Conservation (phyloP, 2,329 filamentous ascomycete species). For the Pseudogymnoascus sp. region DNA sequence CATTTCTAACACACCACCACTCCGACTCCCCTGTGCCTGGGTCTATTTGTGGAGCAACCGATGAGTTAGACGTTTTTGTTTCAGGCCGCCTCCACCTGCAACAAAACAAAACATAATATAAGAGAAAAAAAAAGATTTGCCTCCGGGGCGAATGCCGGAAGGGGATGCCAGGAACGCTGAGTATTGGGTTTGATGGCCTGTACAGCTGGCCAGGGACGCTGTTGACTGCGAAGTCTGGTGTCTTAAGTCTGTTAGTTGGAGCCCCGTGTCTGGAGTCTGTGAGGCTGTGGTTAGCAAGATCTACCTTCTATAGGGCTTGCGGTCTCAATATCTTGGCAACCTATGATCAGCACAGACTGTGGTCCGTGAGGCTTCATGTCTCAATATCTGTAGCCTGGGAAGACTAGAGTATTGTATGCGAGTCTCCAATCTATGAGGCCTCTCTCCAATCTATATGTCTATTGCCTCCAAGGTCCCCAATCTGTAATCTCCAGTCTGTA, state of each 20-base stretch:
- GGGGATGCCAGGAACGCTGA: not conserved
- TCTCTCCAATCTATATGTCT: not conserved
- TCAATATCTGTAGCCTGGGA: not conserved
- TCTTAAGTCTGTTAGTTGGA: not conserved
- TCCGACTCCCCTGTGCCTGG: not conserved
- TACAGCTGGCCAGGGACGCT: not conserved
- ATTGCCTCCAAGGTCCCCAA: not conserved
- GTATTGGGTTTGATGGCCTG: not conserved
- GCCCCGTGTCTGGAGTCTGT: not conserved
- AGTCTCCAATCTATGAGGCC: not conserved
- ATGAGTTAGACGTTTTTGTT: conserved; percentile 7
- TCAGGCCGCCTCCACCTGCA: not conserved
- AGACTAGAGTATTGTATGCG: not conserved
- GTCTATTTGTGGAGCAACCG: conserved; percentile 7
- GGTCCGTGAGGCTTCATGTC: not conserved
- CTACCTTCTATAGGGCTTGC: not conserved
- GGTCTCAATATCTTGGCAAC: not conserved
- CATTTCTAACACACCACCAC: not conserved
- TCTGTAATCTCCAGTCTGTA: not conserved
- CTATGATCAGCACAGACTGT: not conserved
- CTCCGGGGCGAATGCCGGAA: not conserved
- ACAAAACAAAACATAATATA: conserved; percentile 5
- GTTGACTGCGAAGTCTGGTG: not conserved
- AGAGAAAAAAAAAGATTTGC: not conserved
- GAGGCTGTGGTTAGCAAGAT: conserved; percentile 4